Conservation (phyloP, 768 basidiomycete genomes). For the Serendipita indica region DNA sequence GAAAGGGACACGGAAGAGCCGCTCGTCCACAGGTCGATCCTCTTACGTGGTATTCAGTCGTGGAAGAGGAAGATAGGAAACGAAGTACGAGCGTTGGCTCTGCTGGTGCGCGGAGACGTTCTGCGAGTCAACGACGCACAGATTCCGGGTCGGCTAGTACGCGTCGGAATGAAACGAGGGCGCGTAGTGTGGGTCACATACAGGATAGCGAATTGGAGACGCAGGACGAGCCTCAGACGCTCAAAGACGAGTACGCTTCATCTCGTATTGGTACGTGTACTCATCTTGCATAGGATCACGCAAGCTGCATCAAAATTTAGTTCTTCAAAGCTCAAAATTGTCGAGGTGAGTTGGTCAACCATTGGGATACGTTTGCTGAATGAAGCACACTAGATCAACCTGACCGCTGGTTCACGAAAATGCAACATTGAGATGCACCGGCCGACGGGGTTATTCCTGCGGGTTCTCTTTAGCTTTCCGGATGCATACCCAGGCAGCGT, state of each 20-base stretch:
- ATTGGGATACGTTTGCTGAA: neutral
- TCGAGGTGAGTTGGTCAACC: neutral
- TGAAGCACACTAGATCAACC: neutral
- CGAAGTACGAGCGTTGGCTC: neutral
- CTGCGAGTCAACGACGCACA: neutral
- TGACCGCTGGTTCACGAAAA: neutral
- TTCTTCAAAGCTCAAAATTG: neutral
- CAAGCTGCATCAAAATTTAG: neutral
- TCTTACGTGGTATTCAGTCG: neutral
- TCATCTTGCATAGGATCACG: neutral
- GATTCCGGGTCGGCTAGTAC: neutral
- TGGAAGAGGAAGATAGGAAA: neutral
- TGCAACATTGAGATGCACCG: slow-evolving; percentile 3
- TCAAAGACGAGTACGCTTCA: neutral
- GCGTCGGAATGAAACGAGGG: neutral
- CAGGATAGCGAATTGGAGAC: neutral
- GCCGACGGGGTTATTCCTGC: slow-evolving; percentile 40
- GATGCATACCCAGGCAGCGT: slow-evolving; percentile 53
- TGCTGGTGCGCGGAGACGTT: neutral
- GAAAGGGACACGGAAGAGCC: neutral
- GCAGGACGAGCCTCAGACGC: neutral
- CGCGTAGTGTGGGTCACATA: neutral
- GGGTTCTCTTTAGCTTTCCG: slow-evolving; percentile 82
- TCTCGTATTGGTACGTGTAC: neutral
- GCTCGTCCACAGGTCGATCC: neutral